phyloP scores from a whole-genome alignment of 1,139 yeast species.

The Yamadazyma triangularis region DNA sequence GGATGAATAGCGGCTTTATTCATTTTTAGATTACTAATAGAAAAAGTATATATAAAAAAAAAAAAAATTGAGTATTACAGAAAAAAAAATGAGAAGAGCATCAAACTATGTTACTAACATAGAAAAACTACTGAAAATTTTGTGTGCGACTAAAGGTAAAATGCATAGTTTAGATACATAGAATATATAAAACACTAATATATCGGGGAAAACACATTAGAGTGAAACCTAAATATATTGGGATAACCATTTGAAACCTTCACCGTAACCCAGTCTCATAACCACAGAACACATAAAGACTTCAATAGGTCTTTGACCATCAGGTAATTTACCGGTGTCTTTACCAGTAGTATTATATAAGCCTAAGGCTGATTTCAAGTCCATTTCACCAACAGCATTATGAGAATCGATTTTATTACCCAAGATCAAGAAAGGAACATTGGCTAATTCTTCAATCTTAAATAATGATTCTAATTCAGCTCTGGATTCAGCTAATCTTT shows the following conservation, averaged over 20 bases:
- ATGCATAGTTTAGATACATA: too few relatives aligned
- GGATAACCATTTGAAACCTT: slow-evolving; percentile 94
- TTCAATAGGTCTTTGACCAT: slow-evolving; percentile 87
- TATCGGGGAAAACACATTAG: too few relatives aligned
- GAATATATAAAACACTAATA: too few relatives aligned
- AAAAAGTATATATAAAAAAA: too few relatives aligned
- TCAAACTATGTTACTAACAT: too few relatives aligned
- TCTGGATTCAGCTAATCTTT: slow-evolving; percentile 90
- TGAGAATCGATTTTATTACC: slow-evolving; percentile 97
- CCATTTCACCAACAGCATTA: slow-evolving; percentile 92
- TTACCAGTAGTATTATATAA: slow-evolving; percentile 85
- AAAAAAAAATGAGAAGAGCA: too few relatives aligned
- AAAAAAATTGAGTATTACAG: background rate
- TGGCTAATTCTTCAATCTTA: slow-evolving; percentile 82
- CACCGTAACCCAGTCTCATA: slow-evolving; percentile 95
- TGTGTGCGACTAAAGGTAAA: too few relatives aligned
- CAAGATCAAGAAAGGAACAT: slow-evolving; percentile 87
- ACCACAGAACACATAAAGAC: slow-evolving; percentile 96
- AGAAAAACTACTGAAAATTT: too few relatives aligned
- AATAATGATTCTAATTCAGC: slow-evolving; percentile 91
- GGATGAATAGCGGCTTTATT: slow-evolving; percentile 46
- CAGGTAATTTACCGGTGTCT: slow-evolving; percentile 64
- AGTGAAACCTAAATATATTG: slow-evolving; percentile 86
- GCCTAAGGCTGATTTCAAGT: slow-evolving; percentile 86
- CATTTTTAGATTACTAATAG: slow-evolving; percentile 6